A percentile compares a stretch with the other conserved stretches of the same genome.
Conservation (phyloP, 257 asterid species). For the Solanum verrucosum region DNA sequence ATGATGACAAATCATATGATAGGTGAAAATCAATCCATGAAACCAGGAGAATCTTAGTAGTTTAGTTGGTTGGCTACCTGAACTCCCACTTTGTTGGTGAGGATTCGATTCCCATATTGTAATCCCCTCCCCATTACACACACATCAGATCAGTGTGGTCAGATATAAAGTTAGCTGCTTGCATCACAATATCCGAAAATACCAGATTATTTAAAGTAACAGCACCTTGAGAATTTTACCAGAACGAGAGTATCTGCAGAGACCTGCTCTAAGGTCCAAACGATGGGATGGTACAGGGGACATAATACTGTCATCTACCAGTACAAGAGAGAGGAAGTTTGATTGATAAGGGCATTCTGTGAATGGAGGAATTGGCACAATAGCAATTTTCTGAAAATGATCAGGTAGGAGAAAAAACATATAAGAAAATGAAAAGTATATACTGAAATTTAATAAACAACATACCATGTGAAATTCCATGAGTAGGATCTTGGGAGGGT, state of each 20-base stretch:
- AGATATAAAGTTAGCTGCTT: slow-evolving; percentile 72
- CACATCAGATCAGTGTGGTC: slow-evolving; percentile 74
- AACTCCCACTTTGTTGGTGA: no score
- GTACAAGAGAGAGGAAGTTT: background rate
- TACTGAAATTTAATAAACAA: background rate
- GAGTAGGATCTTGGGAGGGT: no score
- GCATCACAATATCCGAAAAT: slow-evolving; percentile 38
- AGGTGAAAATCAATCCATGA: background rate
- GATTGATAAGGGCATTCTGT: no score
- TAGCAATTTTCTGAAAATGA: background rate
- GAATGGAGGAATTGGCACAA: no score
- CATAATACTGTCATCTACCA: background rate
- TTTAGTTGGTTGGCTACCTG: no score
- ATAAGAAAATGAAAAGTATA: no score
- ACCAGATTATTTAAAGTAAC: background rate
- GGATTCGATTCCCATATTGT: no score
- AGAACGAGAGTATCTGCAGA: background rate
- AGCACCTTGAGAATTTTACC: background rate
- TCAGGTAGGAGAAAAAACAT: background rate
- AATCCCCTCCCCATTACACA: slow-evolving; percentile 26
- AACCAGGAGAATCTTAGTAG: background rate
- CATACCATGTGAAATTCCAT: no score
- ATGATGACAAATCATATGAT: no score
- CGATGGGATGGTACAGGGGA: background rate
- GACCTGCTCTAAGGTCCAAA: background rate